Conservation (phyloP, 306 rosid species). For the Trifolium dubium region DNA sequence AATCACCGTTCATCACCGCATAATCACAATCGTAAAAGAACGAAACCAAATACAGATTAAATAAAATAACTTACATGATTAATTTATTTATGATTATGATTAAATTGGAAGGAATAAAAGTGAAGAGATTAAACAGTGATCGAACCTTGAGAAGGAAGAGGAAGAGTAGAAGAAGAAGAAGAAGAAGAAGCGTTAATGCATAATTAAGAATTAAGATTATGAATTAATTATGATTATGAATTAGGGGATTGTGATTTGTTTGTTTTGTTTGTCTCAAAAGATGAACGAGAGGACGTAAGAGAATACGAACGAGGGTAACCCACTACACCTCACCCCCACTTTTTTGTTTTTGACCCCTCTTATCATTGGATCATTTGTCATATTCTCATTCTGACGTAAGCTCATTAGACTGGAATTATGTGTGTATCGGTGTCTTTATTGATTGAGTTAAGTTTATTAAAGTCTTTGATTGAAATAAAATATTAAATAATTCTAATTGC, state of each 20-base stretch:
- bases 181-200: background rate
- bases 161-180: background rate
- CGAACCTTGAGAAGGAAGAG: background rate
- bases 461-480: too few relatives aligned
- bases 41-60: background rate
- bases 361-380: background rate
- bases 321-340: background rate
- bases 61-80: background rate
- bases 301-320: background rate
- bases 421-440: too few relatives aligned
- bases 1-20: background rate
- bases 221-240: background rate
- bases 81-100: too few relatives aligned
- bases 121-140: background rate
- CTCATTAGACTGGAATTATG: too few relatives aligned
- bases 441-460: too few relatives aligned
- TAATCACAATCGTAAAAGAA: background rate
- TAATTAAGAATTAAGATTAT: too few relatives aligned
- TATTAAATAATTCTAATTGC: too few relatives aligned
- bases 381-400: background rate
- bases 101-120: background rate
- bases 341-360: background rate
- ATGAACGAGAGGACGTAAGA: constrained; percentile 4
- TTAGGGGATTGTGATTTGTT: background rate
- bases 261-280: background rate